Percentiles rank a stretch among this genome's conserved stretches.
These are phyloP conservation scores for Didymella pomorum DNA, from an alignment of 2,329 filamentous ascomycete species.

Conservation along the genomic window DNA sequence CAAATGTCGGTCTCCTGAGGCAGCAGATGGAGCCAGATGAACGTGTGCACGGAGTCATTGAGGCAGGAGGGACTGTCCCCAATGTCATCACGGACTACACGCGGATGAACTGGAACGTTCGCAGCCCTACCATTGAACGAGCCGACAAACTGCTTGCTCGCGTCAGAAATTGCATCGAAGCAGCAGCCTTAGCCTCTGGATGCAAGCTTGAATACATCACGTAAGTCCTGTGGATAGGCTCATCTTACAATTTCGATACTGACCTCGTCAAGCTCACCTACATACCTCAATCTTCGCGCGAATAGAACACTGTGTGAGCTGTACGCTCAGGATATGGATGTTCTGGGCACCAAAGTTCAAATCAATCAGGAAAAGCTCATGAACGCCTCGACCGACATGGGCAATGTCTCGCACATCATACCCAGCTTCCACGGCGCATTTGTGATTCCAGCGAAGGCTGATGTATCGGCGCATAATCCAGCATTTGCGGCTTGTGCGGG, in stretches of 20 bases:
- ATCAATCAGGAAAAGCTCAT: slow-evolving; percentile 51
- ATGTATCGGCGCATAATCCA: slow-evolving; percentile 53
- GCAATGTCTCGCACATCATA: slow-evolving; percentile 27
- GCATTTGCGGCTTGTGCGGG: slow-evolving; percentile 55
- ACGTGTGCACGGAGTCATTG: slow-evolving; percentile 27
- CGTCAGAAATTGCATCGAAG: slow-evolving; percentile 48
- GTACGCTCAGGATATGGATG: slow-evolving; percentile 57
- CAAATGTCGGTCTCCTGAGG: slow-evolving; percentile 37
- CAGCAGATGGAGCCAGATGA: slow-evolving; percentile 29
- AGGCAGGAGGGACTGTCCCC: slow-evolving; percentile 20
- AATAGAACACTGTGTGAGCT: slow-evolving; percentile 57
- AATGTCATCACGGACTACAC: slow-evolving; percentile 46
- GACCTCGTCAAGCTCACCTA: slow-evolving; percentile 36
- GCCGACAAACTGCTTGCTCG: slow-evolving; percentile 30
- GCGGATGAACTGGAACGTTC: slow-evolving; percentile 53
- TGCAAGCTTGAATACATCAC: slow-evolving; percentile 46
- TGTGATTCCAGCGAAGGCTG: slow-evolving; percentile 50
- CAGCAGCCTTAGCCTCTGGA: slow-evolving; percentile 26
- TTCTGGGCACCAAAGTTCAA: slow-evolving; percentile 51
- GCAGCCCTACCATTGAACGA: slow-evolving; percentile 46
- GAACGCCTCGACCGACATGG: slow-evolving; percentile 34
- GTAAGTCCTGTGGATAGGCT: slow-evolving; percentile 32
- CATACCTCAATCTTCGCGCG: slow-evolving; percentile 57
- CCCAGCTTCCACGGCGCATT: slow-evolving; percentile 59
- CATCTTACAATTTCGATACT: background rate